Percentiles rank a stretch among this genome's conserved stretches.
These are phyloP conservation scores for Colletotrichum sp. DNA, from an alignment of 2,329 filamentous ascomycete species.

Conservation along the genomic window DNA sequence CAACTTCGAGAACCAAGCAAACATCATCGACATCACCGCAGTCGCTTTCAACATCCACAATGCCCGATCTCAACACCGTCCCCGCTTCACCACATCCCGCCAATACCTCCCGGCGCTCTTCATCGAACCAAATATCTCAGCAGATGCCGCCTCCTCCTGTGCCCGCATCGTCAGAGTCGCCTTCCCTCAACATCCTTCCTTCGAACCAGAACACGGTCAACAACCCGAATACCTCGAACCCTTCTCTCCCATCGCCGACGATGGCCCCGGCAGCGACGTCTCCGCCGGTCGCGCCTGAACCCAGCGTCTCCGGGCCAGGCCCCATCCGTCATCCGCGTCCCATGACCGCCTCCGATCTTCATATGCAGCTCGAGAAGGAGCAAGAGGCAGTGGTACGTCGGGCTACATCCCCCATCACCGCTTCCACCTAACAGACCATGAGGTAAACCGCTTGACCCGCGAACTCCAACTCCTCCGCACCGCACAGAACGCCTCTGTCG, in stretches of 20 bases:
- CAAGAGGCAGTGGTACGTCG: conserved; percentile 85
- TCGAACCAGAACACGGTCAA: conserved; percentile 59
- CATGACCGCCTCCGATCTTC: conserved; percentile 86
- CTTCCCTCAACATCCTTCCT: conserved; percentile 61
- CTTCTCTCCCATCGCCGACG: conserved; percentile 36
- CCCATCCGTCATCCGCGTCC: conserved; percentile 87
- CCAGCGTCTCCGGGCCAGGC: conserved; percentile 62
- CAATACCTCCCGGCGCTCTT: conserved; percentile 47
- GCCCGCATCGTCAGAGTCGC: conserved; percentile 23
- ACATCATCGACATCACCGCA: background rate
- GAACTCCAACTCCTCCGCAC: conserved; percentile 85
- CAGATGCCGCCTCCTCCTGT: conserved; percentile 35
- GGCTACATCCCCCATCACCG: background rate
- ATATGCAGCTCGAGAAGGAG: conserved; percentile 90
- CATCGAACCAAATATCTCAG: conserved; percentile 42
- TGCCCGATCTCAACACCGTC: conserved; percentile 63
- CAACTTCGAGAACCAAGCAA: background rate
- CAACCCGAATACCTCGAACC: conserved; percentile 34
- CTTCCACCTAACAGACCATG: background rate
- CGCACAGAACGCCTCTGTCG: conserved; percentile 69
- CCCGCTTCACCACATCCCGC: conserved; percentile 54
- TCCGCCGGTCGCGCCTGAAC: conserved; percentile 23
- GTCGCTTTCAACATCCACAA: conserved; percentile 27
- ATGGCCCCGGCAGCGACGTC: conserved; percentile 26
- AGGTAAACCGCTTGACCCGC: conserved; percentile 92